Evolutionary conservation across 139 green algal species (phyloP).

Genomic region (Spirogloea muscicola): DNA sequence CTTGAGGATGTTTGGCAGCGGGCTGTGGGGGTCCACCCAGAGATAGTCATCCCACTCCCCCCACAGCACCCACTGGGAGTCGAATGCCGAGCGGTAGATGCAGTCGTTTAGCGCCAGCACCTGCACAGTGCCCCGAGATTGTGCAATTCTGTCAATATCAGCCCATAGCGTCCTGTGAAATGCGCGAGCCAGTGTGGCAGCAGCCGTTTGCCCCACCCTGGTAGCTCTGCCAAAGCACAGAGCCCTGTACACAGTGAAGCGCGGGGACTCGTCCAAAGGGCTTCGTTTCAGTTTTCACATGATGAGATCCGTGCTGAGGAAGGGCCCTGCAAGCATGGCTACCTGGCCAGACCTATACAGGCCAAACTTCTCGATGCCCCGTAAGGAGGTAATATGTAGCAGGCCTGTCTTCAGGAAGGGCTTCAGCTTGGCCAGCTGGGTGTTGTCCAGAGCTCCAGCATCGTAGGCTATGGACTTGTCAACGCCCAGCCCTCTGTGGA

Average conservation of each 20-base stretch:
- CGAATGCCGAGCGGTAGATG: not conserved
- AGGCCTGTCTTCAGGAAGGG: not conserved
- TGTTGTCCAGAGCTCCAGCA: not conserved
- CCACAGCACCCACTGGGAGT: not conserved
- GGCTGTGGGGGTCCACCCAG: not conserved
- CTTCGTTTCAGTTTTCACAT: no score
- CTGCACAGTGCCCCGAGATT: no score
- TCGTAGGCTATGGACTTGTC: constrained; percentile 2
- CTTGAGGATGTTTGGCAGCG: not conserved
- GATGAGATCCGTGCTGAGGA: no score
- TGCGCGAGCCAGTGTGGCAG: no score
- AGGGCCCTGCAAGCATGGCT: no score
- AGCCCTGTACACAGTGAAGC: no score
- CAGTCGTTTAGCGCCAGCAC: constrained; percentile 10
- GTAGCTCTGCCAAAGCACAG: no score
- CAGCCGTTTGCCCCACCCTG: no score
- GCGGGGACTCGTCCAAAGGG: no score
- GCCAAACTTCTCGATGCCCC: not conserved
- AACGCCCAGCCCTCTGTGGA: not conserved
- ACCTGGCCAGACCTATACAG: no score
- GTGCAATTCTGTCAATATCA: no score
- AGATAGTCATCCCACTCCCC: not conserved
- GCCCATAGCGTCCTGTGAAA: no score
- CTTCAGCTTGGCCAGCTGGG: not conserved
- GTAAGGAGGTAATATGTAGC: not conserved